Evolutionary conservation across 441 rosid species (phyloP), one percentile per base, ranked within the genome.

Genomic region (Geranium incanum): DNA sequence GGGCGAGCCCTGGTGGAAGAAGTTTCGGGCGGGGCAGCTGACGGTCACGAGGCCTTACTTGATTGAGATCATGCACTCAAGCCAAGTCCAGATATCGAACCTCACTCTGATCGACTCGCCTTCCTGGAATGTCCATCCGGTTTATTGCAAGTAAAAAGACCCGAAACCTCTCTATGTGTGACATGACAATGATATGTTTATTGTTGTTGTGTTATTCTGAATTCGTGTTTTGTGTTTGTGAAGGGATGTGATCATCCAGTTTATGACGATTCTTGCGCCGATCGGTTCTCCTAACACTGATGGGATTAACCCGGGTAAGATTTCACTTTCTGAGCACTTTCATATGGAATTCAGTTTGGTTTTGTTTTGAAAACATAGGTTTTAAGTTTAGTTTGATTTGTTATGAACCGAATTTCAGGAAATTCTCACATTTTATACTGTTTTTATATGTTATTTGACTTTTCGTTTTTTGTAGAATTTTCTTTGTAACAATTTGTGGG

Each of bases 41-140:
- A 82, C 81, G 0, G 11, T 64, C 68, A 90, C 97, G 4, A 83
- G 98, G 67, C 97, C 97, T 2, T 90, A 90, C 72, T 68, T 93
- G 76, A 84, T 93, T 39, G 98, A 93, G 78, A 70, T 93, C 75
- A 81, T 91, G 96, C 84, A 69, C 83, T 89, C 97, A 0, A 64
- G 71, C 21, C 13, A 76, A 0, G 72, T 93, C 68, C 96, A 83
- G 77, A 93, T 93, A 62, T 87, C 96, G 0, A 84, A 84, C 74
- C 78, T 93, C 28, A 88, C 91, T 6, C 72, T 93, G 76, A 19
- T 85, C 16, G 79, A 93, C 73, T 91, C 98, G 0, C 97, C 98
- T 0, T 86, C 91, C n/a, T 91, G 98, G 97, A 77, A 84, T 60
- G 84, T 91, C 28, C 97, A 93, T 83, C 98, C 97, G 6, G 74